Evolutionary conservation across 441 rosid species (phyloP), one percentile per base, ranked within the genome.

Genomic region (Biscutella laevigata): DNA sequence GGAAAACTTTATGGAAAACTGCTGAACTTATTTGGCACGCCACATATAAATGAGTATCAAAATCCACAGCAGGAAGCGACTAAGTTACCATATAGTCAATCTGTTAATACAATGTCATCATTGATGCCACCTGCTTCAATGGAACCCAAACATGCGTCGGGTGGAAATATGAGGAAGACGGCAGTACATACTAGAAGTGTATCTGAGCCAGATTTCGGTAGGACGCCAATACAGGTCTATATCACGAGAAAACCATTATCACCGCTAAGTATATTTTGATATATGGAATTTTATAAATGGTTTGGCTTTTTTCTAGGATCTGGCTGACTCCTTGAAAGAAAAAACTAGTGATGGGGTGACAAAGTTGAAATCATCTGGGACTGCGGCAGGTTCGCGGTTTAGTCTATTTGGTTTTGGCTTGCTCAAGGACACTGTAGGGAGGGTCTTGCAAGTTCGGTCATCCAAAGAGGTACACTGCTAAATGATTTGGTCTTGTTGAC

Each of bases 201-300:
- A 47, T 92, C 99, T 33, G 99, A 92, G 72, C 97, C 97, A 39
- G 79, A 92, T 74, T 75, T 92, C 42, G 88, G 95, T 63, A 78
- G 94, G 71, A 86, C 71, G 57, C 95, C 99, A 7, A 79, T 80
- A 76, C 94, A 88, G 97, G 99, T 88, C 41, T 52, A 57, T 43
- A 53, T 28, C 27, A n/a, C n/a, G n/a, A 30, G 6, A 47, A 47
- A 17, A n/a, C 38, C 38, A 47, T n/a, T 7, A 8, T 24, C 49
- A 25, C 33, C 11, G 4, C 17, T 38, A 42, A 43, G 4, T 12
- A 25, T 43, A 25, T 7, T 25, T 25, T 14, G 13, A 43, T 24
- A 24, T 43, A 43, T 25, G 32, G 11, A 43, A 25, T n/a, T 4
- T 24, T 25, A 12, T 12, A n/a, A 46, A 30, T 24, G 35, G 30